These are phyloP conservation scores for Colletotrichum australisinense DNA, from an alignment of 2,329 filamentous ascomycete species.

Conservation along the genomic window DNA sequence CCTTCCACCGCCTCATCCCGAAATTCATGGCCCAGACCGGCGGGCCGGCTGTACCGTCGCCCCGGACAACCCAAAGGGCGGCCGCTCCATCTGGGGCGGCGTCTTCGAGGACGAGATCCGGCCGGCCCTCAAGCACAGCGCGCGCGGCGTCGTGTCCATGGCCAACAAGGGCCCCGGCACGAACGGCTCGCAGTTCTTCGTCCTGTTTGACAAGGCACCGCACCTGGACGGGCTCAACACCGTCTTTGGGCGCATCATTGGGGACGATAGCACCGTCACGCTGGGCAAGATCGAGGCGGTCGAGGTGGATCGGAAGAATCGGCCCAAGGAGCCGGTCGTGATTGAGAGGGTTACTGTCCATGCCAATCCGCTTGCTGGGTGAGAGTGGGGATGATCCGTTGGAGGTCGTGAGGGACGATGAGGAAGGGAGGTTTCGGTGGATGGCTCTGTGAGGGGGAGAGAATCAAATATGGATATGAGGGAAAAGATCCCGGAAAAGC, in stretches of 20 bases:
- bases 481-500: background rate
- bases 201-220: slow-evolving; percentile 80
- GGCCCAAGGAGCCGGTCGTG: slow-evolving; percentile 73
- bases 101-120: slow-evolving; percentile 86
- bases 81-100: slow-evolving; percentile 78
- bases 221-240: slow-evolving; percentile 89
- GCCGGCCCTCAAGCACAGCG: slow-evolving; percentile 74
- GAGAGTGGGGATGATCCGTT: slow-evolving; percentile 38
- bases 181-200: slow-evolving; percentile 85
- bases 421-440: background rate
- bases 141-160: slow-evolving; percentile 79
- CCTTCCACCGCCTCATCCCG: slow-evolving; percentile 84
- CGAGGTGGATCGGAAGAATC: slow-evolving; percentile 81
- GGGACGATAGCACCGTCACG: slow-evolving; percentile 72
- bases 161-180: slow-evolving; percentile 80
- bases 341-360: slow-evolving; percentile 81
- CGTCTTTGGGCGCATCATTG: slow-evolving; percentile 81
- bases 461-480: background rate
- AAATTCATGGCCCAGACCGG: slow-evolving; percentile 86
- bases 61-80: slow-evolving; percentile 74
- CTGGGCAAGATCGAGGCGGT: slow-evolving; percentile 78
- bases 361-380: slow-evolving; percentile 80
- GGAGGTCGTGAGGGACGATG: background rate
- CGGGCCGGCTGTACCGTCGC: slow-evolving; percentile 62
- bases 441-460: background rate